Evolutionary conservation across 257 asterid species (phyloP), one percentile per base, ranked within the genome.

Genomic region (Solanum corneliomulleri): DNA sequence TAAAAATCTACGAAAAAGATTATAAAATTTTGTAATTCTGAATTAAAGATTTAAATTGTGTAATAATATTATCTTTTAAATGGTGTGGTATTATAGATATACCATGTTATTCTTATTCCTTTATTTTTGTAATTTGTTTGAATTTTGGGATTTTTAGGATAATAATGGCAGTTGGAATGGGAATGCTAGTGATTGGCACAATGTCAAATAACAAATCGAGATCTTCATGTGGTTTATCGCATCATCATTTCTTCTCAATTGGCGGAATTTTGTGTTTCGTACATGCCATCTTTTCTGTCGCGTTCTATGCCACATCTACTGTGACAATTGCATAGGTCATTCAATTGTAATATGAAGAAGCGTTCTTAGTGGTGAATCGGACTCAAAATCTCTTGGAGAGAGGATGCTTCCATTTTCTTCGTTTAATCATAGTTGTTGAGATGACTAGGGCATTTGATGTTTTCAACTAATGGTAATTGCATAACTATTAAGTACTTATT

Each of bases 241-340:
- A 95, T 89, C 98, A 89, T 82, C 94, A 93, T 86, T 93, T 94
- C 86, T 89, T 96, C 75, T 92, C 97, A 0, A 90, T 90, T 15
- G 99, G 99, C 87, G 99, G 98, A 82, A 90, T 94, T 82, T 60
- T 92, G 85, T 95, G 98, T 90, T 85, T 95, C 76, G 94, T 92
- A 58, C 99, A 96, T 88, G 94, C 94, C 62, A 87, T 93, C 3
- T 91, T 95, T 86, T 88, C 97, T 9, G 93, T 95, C 21, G 97
- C 96, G 0, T 96, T 92, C 83, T 94, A 91, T 89, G 94, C 91
- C 76, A 94, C 96, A 12, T 83, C 95, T 69, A 89, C 93, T 18
- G 88, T 94, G 31, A 29, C 31, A 29, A 27, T 29, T 49, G 70
- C 45, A 49, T 81, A 81, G 45, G 27, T 68, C 0, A 5, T 68